These are phyloP conservation scores for Suillus weaverae DNA, from an alignment of 768 basidiomycete species.

Conservation along the genomic window DNA sequence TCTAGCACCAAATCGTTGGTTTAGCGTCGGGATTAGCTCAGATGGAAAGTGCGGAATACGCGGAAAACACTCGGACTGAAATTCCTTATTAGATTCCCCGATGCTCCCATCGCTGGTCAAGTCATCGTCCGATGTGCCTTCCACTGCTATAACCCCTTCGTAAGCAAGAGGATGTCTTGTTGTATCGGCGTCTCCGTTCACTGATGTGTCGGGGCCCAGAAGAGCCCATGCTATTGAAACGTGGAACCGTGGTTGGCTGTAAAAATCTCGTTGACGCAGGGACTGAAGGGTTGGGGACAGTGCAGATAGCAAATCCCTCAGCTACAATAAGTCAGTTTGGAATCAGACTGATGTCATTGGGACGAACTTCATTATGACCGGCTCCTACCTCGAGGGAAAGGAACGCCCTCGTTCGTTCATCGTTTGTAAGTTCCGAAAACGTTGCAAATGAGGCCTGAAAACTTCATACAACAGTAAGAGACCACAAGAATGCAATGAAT, in stretches of 20 bases:
- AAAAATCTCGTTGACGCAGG: constrained; percentile 78
- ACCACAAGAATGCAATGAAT: constrained; percentile 7
- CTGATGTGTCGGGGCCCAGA: constrained; percentile 37
- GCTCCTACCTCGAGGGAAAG: constrained; percentile 81
- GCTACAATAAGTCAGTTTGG: constrained; percentile 41
- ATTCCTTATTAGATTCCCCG: background rate
- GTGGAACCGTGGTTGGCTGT: constrained; percentile 81
- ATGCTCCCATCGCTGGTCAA: background rate
- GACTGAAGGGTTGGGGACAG: constrained; percentile 57
- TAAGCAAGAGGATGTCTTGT: background rate
- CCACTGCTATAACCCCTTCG: background rate
- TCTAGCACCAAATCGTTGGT: constrained; percentile 42
- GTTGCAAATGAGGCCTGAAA: constrained; percentile 72
- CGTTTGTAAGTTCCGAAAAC: constrained; percentile 72
- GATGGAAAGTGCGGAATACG: constrained; percentile 54
- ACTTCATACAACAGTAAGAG: constrained; percentile 37
- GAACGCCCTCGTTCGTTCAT: constrained; percentile 80
- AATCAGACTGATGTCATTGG: background rate
- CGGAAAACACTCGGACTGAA: constrained; percentile 32
- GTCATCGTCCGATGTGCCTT: constrained; percentile 1
- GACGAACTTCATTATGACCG: constrained; percentile 71
- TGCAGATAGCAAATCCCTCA: constrained; percentile 52
- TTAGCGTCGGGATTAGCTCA: constrained; percentile 48
- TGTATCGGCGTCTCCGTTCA: background rate
- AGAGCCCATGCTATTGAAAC: constrained; percentile 88